Conservation (phyloP, 352 stramenopile genomes). For the Globisporangium abappressorium region DNA sequence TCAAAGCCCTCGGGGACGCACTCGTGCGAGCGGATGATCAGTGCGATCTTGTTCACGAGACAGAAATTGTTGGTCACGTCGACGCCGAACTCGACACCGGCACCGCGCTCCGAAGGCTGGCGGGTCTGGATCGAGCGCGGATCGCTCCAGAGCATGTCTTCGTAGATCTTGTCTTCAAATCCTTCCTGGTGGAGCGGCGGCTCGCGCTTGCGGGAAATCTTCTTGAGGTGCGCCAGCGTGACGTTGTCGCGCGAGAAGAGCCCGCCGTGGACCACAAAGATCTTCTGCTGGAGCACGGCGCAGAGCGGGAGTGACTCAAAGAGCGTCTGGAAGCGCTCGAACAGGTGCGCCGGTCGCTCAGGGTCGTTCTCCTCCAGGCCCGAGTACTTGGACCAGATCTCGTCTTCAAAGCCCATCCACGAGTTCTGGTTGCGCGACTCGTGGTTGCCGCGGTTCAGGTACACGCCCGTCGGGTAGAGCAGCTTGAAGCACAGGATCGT, state of each 20-base stretch:
- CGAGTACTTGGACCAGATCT: slow-evolving; percentile 85
- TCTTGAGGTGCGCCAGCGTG: slow-evolving; percentile 87
- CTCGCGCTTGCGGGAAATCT: slow-evolving; percentile 90
- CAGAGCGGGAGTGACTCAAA: slow-evolving; percentile 91
- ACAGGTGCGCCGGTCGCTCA: slow-evolving; percentile 47
- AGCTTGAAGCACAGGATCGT: slow-evolving; percentile 74
- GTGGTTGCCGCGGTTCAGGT: slow-evolving; percentile 95
- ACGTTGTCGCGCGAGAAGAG: slow-evolving; percentile 92
- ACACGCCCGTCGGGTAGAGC: slow-evolving; percentile 83
- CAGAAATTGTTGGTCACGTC: slow-evolving; percentile 94
- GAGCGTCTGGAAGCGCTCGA: slow-evolving; percentile 70
- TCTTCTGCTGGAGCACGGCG: slow-evolving; percentile 86
- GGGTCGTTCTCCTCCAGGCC: slow-evolving; percentile 53
- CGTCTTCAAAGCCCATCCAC: slow-evolving; percentile 92
- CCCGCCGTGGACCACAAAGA: slow-evolving; percentile 94
- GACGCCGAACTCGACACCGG: slow-evolving; percentile 91
- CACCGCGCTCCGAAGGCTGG: slow-evolving; percentile 83
- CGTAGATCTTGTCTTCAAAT: slow-evolving; percentile 93
- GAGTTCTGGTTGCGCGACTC: slow-evolving; percentile 94
- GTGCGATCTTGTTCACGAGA: slow-evolving; percentile 88
- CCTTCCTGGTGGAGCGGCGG: slow-evolving; percentile 83
- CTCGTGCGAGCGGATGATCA: slow-evolving; percentile 94
- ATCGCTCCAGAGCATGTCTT: slow-evolving; percentile 93
- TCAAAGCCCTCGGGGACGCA: slow-evolving; percentile 92
- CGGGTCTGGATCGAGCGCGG: slow-evolving; percentile 73